Conservation (phyloP, 2,329 filamentous ascomycete species). For the Dactylellina haptotyla region DNA sequence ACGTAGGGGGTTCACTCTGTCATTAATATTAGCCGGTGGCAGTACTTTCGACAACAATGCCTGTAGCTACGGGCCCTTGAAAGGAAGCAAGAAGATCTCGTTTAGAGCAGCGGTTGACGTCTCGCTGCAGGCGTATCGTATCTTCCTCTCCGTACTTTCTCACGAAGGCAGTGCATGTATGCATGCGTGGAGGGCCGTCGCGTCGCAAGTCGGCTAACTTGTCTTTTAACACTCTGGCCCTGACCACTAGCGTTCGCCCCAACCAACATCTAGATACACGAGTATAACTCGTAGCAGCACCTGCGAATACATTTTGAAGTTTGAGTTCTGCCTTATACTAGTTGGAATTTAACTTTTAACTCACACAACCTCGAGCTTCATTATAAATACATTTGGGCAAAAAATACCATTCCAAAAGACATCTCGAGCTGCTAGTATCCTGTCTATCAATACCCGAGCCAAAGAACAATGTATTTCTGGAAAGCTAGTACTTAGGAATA, state of each 20-base stretch:
- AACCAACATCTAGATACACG: background rate
- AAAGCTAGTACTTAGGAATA: background rate
- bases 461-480: too few species aligned
- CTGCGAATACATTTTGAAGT: too few species aligned
- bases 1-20: slow-evolving; percentile 12
- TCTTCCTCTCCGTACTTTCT: background rate
- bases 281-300: background rate
- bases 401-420: too few species aligned
- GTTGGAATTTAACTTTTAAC: too few species aligned
- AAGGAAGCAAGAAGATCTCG: background rate
- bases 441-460: too few species aligned
- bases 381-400: too few species aligned
- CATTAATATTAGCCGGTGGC: slow-evolving; percentile 33
- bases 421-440: too few species aligned
- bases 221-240: background rate
- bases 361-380: too few species aligned
- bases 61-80: background rate
- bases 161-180: background rate
- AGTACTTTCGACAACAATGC: background rate
- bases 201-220: background rate
- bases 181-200: background rate
- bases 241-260: background rate
- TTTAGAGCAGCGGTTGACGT: background rate
- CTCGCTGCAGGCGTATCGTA: too few species aligned
- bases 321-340: too few species aligned